Conservation (phyloP, 1,284 basidiomycete species). For the Serendipita sp. region DNA sequence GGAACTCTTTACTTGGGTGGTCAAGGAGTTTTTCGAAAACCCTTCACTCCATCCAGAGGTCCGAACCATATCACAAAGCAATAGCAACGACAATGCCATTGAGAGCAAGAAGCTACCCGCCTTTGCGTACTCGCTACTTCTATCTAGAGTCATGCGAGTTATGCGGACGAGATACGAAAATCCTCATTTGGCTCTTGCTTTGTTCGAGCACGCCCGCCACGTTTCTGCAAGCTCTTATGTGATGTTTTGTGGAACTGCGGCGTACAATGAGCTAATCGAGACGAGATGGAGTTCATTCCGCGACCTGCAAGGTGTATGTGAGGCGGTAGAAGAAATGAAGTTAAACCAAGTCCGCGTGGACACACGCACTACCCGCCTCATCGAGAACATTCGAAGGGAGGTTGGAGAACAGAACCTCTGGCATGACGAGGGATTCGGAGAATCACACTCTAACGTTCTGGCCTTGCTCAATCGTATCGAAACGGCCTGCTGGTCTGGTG, state of each 20-base stretch:
- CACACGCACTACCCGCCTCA: conserved; percentile 36
- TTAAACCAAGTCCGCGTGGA: conserved; percentile 61
- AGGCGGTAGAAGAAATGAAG: conserved; percentile 66
- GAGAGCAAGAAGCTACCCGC: conserved; percentile 24
- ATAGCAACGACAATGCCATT: conserved; percentile 27
- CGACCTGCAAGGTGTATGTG: conserved; percentile 59
- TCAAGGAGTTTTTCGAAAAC: conserved; percentile 52
- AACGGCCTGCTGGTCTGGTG: conserved; percentile 18
- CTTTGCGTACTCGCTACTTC: conserved; percentile 51
- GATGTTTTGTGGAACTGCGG: conserved; percentile 69
- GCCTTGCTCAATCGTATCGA: conserved; percentile 29
- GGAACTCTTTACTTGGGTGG: conserved; percentile 64
- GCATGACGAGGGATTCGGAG: conserved; percentile 27
- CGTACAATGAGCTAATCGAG: conserved; percentile 72
- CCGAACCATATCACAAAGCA: not conserved
- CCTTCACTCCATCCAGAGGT: not conserved
- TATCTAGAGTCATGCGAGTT: conserved; percentile 58
- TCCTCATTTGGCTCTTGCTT: conserved; percentile 67
- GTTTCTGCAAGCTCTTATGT: conserved; percentile 67
- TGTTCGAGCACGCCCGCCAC: conserved; percentile 64
- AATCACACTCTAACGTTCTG: conserved; percentile 19
- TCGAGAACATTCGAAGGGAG: conserved; percentile 53
- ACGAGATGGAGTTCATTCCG: conserved; percentile 71
- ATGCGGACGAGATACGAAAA: conserved; percentile 65
- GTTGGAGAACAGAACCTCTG: conserved; percentile 39